These are phyloP conservation scores for Echria macrotheca DNA, from an alignment of 495 filamentous ascomycete species.

Conservation along the genomic window DNA sequence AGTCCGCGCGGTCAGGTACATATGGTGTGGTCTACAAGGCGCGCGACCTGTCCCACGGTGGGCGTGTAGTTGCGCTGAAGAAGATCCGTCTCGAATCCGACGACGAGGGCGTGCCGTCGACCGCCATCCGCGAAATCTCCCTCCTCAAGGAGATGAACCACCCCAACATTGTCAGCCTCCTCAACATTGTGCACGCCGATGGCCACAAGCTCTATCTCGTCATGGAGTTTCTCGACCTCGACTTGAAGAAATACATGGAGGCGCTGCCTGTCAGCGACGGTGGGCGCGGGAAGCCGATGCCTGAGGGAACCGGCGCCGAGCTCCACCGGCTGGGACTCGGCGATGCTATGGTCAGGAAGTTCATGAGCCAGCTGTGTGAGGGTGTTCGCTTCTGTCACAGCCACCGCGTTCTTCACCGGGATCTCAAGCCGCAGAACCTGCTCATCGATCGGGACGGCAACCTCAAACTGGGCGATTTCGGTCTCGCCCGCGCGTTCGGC, in stretches of 20 bases:
- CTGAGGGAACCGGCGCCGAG: slow-evolving; percentile 66
- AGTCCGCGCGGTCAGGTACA: slow-evolving; percentile 52
- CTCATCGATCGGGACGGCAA: slow-evolving; percentile 93
- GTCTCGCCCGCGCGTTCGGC: slow-evolving; percentile 91
- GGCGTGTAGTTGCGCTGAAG: slow-evolving; percentile 89
- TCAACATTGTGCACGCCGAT: slow-evolving; percentile 96
- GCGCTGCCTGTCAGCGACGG: slow-evolving; percentile 85
- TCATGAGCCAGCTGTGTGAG: slow-evolving; percentile 90
- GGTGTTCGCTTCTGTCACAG: slow-evolving; percentile 94
- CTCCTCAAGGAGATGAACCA: slow-evolving; percentile 96
- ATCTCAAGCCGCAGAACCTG: slow-evolving; percentile 97
- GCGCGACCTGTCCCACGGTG: slow-evolving; percentile 68
- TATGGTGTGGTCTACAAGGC: slow-evolving; percentile 95
- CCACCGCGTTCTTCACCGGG: slow-evolving; percentile 88
- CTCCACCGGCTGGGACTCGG: slow-evolving; percentile 72
- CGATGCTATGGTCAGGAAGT: slow-evolving; percentile 89
- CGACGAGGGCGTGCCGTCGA: slow-evolving; percentile 94
- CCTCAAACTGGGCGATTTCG: slow-evolving; percentile 96
- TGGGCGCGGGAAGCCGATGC: slow-evolving; percentile 80
- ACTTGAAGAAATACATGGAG: slow-evolving; percentile 99
- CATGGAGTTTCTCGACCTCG: slow-evolving; percentile 88
- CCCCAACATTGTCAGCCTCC: slow-evolving; percentile 83
- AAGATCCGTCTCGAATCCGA: slow-evolving; percentile 98
- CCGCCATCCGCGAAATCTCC: slow-evolving; percentile 94
- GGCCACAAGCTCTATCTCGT: slow-evolving; percentile 95